Evolutionary conservation across 2,329 filamentous ascomycete species (phyloP).

Genomic region (Colletotrichum lupini): DNA sequence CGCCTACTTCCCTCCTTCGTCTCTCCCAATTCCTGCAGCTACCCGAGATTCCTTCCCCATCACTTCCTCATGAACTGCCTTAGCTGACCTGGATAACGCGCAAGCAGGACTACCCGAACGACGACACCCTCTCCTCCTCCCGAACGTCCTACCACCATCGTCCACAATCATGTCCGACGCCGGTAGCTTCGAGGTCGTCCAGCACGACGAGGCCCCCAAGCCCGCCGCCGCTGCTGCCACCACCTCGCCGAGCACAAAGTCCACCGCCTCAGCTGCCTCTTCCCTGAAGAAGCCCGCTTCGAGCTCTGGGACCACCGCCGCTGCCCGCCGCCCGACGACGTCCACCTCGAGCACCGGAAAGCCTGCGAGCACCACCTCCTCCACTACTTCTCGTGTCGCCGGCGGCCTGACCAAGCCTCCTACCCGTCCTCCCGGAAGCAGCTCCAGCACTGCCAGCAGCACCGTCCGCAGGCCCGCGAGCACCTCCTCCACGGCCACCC

Average conservation of each 20-base stretch:
- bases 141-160: slow-evolving; percentile 17
- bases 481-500: slow-evolving; percentile 51
- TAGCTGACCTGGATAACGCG: slow-evolving; percentile 18
- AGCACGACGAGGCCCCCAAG: slow-evolving; percentile 53
- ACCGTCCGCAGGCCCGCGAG: slow-evolving; percentile 45
- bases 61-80: background rate
- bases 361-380: slow-evolving; percentile 43
- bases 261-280: slow-evolving; percentile 42
- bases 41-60: slow-evolving; percentile 1
- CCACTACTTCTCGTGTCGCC: slow-evolving; percentile 48
- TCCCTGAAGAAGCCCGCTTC: slow-evolving; percentile 49
- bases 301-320: slow-evolving; percentile 40
- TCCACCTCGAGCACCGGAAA: slow-evolving; percentile 45
- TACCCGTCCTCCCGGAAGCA: slow-evolving; percentile 55
- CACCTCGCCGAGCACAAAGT: slow-evolving; percentile 46
- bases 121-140: slow-evolving; percentile 9
- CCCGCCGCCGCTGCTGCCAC: slow-evolving; percentile 41
- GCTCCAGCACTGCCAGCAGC: slow-evolving; percentile 45
- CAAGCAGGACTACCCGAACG: slow-evolving; percentile 15
- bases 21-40: slow-evolving; percentile 25
- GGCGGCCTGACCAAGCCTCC: slow-evolving; percentile 59
- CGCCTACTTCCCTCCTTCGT: background rate
- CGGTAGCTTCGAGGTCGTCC: slow-evolving; percentile 57
- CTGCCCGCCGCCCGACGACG: slow-evolving; percentile 48
- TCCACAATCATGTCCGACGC: slow-evolving; percentile 56